A percentile compares a stretch with the other conserved stretches of the same genome.
These are phyloP conservation scores for Psidium friedrichsthalianum DNA, from an alignment of 345 rosid genomes.

Conservation along the genomic window DNA sequence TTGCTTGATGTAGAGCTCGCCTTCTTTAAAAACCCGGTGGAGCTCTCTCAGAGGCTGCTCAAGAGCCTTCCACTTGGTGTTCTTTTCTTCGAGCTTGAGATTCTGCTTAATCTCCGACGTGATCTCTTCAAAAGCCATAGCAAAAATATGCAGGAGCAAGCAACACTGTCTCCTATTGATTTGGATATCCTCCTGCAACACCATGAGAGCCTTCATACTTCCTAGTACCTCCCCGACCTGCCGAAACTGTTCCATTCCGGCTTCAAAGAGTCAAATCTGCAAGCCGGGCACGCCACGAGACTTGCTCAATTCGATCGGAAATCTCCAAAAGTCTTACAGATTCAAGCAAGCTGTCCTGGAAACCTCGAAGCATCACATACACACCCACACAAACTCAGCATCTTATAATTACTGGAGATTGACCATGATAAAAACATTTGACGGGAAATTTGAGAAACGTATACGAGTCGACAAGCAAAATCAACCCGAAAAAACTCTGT, in stretches of 20 bases:
- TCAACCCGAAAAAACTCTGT: background rate
- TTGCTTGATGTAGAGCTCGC: conserved; percentile 60
- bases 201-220: conserved; percentile 78
- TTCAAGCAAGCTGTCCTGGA: background rate
- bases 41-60: conserved; percentile 75
- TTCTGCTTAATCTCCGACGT: conserved; percentile 65
- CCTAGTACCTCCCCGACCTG: conserved; percentile 90
- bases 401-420: background rate
- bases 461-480: background rate
- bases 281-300: background rate
- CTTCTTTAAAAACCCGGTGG: conserved; percentile 68
- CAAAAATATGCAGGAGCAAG: conserved; percentile 47
- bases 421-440: background rate
- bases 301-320: background rate
- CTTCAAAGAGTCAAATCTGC: background rate
- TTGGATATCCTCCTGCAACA: conserved; percentile 61
- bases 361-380: background rate
- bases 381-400: background rate
- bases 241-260: conserved; percentile 67
- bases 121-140: conserved; percentile 45
- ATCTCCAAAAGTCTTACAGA: background rate
- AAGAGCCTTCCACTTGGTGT: conserved; percentile 83
- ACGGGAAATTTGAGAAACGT: background rate
- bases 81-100: conserved; percentile 72
- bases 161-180: conserved; percentile 76